phyloP scores from a whole-genome alignment of 345 rosid species.

The Gossypium rotundifolium region DNA sequence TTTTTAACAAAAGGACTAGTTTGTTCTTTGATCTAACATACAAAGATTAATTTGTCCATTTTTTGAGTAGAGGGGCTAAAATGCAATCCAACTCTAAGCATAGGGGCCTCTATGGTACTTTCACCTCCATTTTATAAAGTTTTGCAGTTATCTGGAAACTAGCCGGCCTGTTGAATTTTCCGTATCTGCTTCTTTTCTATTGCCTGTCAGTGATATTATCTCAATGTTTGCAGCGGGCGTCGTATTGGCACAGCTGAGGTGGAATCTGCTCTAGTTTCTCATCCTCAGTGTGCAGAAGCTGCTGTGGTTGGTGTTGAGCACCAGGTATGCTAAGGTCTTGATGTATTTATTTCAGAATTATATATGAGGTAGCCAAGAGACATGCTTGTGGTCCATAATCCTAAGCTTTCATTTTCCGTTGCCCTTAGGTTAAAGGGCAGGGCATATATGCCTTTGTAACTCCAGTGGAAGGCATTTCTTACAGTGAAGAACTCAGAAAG shows the following conservation, averaged over 20 bases:
- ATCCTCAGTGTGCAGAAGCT: slow-evolving; percentile 95
- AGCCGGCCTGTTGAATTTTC: not conserved
- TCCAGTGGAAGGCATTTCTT: slow-evolving; percentile 76
- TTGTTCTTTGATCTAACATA: too few species aligned
- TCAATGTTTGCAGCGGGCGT: slow-evolving; percentile 67
- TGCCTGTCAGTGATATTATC: not conserved
- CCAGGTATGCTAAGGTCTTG: slow-evolving; percentile 41
- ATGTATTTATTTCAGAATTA: not conserved
- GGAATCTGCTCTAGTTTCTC: slow-evolving; percentile 96
- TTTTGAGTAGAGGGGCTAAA: too few species aligned
- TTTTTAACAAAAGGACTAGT: too few species aligned
- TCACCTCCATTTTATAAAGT: not conserved
- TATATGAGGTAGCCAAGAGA: slow-evolving; percentile 2
- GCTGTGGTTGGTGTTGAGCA: slow-evolving; percentile 97
- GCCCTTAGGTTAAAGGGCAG: slow-evolving; percentile 78
- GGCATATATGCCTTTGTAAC: slow-evolving; percentile 98
- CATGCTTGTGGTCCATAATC: not conserved
- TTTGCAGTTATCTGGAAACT: not conserved
- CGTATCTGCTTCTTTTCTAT: not conserved
- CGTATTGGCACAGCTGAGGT: slow-evolving; percentile 99
- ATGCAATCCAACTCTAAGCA: too few species aligned
- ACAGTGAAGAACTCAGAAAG: slow-evolving; percentile 82
- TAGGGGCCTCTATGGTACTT: too few species aligned
- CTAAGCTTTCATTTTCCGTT: slow-evolving; percentile 15
- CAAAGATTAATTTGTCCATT: too few species aligned